phyloP scores from a whole-genome alignment of 148 eudicot species.

The Silene latifolia region DNA sequence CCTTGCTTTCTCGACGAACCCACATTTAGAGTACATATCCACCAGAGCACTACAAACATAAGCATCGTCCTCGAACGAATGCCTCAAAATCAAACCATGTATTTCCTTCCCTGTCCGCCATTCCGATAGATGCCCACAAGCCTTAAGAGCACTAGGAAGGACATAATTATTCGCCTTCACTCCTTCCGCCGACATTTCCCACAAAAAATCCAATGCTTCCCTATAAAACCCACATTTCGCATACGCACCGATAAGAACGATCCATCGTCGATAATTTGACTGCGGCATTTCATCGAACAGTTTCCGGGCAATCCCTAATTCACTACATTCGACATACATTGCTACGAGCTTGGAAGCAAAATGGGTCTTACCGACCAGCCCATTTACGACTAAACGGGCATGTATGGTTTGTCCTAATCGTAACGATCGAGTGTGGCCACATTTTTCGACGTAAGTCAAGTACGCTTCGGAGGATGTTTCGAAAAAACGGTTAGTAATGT shows the following conservation, averaged over 20 bases:
- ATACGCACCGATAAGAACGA: constrained; percentile 71
- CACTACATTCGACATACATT: constrained; percentile 53
- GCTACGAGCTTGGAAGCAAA: constrained; percentile 60
- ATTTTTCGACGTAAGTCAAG: constrained; percentile 44
- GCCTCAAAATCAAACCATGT: constrained; percentile 37
- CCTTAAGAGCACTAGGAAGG: constrained; percentile 71
- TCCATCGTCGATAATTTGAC: constrained; percentile 57
- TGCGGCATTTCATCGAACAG: constrained; percentile 75
- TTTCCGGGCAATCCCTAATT: constrained; percentile 47
- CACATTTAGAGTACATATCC: constrained; percentile 82
- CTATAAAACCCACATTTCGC: constrained; percentile 55
- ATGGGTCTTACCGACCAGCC: constrained; percentile 44
- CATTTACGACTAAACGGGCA: constrained; percentile 57
- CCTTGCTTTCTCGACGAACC: constrained; percentile 43
- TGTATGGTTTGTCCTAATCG: constrained; percentile 54
- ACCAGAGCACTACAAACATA: constrained; percentile 62
- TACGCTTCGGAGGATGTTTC: constrained; percentile 41
- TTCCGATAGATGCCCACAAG: constrained; percentile 64
- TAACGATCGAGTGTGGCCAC: constrained; percentile 32
- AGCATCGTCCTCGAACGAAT: constrained; percentile 39
- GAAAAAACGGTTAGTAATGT: constrained; percentile 20
- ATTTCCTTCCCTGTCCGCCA: constrained; percentile 41
- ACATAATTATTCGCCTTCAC: constrained; percentile 50
- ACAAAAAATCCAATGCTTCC: constrained; percentile 44
- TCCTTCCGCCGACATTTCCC: constrained; percentile 47